Evolutionary conservation across 2,329 filamentous ascomycete genomes (phyloP).

Genomic region (Bertia moriformis): DNA sequence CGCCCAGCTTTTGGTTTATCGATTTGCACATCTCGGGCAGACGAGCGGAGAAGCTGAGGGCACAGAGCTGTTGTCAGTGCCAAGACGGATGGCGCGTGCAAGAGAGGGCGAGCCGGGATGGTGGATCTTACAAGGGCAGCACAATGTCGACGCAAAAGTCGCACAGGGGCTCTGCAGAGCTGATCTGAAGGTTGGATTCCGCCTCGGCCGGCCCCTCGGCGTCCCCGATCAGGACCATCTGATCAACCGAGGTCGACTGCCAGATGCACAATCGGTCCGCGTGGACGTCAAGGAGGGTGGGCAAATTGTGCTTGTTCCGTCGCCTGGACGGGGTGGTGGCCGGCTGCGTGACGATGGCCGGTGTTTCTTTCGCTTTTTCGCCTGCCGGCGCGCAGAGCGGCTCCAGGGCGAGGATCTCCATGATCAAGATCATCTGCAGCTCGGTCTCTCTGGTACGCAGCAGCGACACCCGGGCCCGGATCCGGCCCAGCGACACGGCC

Average conservation of each 20-base stretch:
- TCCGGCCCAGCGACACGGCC: conserved; percentile 30
- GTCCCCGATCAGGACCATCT: no score
- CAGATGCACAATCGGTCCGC: conserved; percentile 71
- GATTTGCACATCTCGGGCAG: conserved; percentile 57
- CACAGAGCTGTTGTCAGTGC: conserved; percentile 14
- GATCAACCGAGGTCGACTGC: conserved; percentile 59
- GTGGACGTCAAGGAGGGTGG: conserved; percentile 54
- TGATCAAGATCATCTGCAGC: conserved; percentile 64
- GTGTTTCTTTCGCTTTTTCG: conserved; percentile 18
- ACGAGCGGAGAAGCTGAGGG: conserved; percentile 54
- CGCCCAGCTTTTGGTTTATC: conserved; percentile 65
- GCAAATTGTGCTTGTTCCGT: conserved; percentile 43
- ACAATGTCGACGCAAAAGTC: conserved; percentile 73
- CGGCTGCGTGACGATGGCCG: no score
- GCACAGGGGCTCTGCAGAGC: conserved; percentile 46
- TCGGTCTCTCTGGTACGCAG: conserved; percentile 65
- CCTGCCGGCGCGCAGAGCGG: conserved; percentile 26
- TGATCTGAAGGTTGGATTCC: no score
- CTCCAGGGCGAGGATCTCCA: conserved; percentile 64
- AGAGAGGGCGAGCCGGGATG: neutral
- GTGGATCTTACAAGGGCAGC: conserved; percentile 51
- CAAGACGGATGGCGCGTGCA: no score
- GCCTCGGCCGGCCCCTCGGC: no score
- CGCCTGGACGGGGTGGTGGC: conserved; percentile 32
- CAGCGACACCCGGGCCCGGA: conserved; percentile 47